A percentile compares a stretch with the other conserved stretches of the same genome.
phyloP scores from a whole-genome alignment of 306 rosid genomes.

The Cicer pinnatifidum region DNA sequence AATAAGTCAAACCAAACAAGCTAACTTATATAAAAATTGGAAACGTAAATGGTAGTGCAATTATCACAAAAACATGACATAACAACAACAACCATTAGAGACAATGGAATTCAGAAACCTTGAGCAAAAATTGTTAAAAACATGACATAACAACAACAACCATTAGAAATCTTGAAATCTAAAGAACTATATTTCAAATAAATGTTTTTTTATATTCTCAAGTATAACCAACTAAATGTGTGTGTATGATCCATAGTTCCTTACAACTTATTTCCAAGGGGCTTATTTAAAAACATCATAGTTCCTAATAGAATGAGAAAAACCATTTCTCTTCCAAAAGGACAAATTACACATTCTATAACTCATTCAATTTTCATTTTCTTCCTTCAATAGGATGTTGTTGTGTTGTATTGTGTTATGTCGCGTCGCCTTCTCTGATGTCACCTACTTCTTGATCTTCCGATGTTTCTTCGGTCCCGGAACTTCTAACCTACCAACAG shows the following conservation, averaged over 20 bases:
- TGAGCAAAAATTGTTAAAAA: slow-evolving; percentile 31
- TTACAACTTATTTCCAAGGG: slow-evolving; percentile 66
- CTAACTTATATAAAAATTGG: background rate
- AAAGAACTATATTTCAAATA: slow-evolving; percentile 44
- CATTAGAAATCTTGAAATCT: slow-evolving; percentile 33
- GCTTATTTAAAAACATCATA: slow-evolving; percentile 73
- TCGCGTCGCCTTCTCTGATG: background rate
- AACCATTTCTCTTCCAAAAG: slow-evolving; percentile 49
- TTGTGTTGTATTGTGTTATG: background rate
- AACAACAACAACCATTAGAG: slow-evolving; percentile 26
- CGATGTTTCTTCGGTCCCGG: slow-evolving; percentile 75
- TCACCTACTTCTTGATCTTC: slow-evolving; percentile 85
- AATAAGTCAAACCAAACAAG: background rate
- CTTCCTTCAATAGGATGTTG: slow-evolving; percentile 27
- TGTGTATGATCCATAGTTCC: slow-evolving; percentile 55
- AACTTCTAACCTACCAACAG: slow-evolving; percentile 95
- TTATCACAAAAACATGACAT: slow-evolving; percentile 26
- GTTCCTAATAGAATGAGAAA: slow-evolving; percentile 49
- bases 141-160: too few relatives aligned
- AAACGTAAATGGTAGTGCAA: slow-evolving; percentile 20
- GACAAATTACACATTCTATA: slow-evolving; percentile 52
- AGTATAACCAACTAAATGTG: slow-evolving; percentile 59
- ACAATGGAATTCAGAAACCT: slow-evolving; percentile 43
- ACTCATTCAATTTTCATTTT: slow-evolving; percentile 20
- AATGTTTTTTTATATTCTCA: slow-evolving; percentile 55